Evolutionary conservation across 1,284 basidiomycete genomes (phyloP), one percentile per base, ranked within the genome.

Genomic region (Meripilus lineatus): DNA sequence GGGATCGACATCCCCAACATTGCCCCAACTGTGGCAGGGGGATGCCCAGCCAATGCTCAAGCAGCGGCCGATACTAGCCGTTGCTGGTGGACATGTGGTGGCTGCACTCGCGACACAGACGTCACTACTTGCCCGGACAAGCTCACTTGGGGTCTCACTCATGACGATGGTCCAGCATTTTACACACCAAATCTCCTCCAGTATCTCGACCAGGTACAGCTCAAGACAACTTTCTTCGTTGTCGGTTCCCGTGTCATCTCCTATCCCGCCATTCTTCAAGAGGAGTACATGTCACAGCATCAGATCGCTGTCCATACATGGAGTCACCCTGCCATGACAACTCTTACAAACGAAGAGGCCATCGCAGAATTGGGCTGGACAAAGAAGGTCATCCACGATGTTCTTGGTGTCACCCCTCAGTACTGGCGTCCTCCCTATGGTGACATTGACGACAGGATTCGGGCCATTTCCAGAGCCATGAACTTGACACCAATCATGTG

Each of bases 281-380:
- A 74, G 32, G 80, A 91, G 66, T 88, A 88, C 67, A 75, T 88
- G 70, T 58, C 63, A 40, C 73, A 79, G 15, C 84, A 89, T 57
- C 84, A 89, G 54, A 74, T 85, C 52, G 76, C 71, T 3, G 79
- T 80, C 14, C 81, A 84, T 62, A 84, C 82, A 1, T 84, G 82
- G 81, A 77, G 74, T 50, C 82, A 86, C 56, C 70, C 72, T 13
- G 54, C 69, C 3, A 67, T 90, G 54, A 93, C 90, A 36, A 89
- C 84, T 3, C 67, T 87, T 48, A 72, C 83, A 45, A 93, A 85
- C 62, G 88, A 92, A 48, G 64, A 90, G 61, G 83, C 93, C 55
- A 89, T 94, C 41, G 90, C 89, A 40, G 90, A 93, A 65, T 73
- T 95, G 38, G 89, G 84, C 6, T 93, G 90, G 89, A 79, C 84